These are phyloP conservation scores for Verticillium klebahnii DNA, from an alignment of 2,329 filamentous ascomycete species.

Conservation along the genomic window DNA sequence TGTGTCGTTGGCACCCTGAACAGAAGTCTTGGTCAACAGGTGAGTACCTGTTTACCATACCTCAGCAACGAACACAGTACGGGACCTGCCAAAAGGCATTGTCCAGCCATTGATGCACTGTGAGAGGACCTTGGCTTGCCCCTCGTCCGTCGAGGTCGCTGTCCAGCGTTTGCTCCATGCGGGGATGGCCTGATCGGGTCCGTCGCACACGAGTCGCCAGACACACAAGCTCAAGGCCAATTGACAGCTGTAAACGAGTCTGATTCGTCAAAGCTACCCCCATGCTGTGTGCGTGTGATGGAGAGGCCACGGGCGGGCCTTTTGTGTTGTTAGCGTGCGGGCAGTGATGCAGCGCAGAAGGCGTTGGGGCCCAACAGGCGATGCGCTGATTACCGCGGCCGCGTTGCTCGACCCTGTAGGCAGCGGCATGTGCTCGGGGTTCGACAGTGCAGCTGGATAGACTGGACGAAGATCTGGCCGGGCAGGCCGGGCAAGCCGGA, in stretches of 20 bases:
- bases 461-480: too few relatives aligned
- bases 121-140: not conserved
- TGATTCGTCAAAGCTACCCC: not conserved
- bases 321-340: not conserved
- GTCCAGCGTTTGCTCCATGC: not conserved
- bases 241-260: not conserved
- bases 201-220: not conserved
- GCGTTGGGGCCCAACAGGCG: not conserved
- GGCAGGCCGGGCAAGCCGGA: too few relatives aligned
- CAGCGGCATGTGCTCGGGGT: not conserved
- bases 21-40: not conserved
- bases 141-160: too few relatives aligned
- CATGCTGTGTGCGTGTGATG: not conserved
- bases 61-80: not conserved
- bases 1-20: constrained; percentile 21
- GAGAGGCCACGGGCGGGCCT: not conserved
- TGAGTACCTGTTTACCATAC: too few relatives aligned
- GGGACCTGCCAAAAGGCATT: not conserved
- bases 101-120: not conserved
- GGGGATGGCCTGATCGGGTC: not conserved
- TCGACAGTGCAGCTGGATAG: too few relatives aligned
- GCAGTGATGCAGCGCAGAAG: not conserved
- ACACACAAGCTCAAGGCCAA: not conserved
- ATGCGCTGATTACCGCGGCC: not conserved
- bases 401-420: not conserved